Evolutionary conservation across 2,329 filamentous ascomycete genomes (phyloP).

Genomic region (Ceratocystis albifundus): DNA sequence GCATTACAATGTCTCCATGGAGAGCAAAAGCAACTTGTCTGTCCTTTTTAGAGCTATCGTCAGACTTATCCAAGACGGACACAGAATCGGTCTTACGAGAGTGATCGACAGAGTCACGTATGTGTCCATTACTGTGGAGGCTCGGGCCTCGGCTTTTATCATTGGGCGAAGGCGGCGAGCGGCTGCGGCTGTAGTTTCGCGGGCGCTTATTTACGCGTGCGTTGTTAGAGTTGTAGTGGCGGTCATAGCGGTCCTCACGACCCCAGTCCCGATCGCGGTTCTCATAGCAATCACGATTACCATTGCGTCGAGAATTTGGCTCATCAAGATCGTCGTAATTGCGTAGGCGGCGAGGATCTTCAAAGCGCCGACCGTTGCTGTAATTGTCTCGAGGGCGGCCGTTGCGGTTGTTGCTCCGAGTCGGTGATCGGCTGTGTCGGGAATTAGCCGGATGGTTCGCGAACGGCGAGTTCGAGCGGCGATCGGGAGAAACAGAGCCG

Average conservation of each 20-base stretch:
- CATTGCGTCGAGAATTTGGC: constrained; percentile 28
- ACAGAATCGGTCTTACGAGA: constrained; percentile 31
- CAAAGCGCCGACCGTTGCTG: constrained; percentile 1
- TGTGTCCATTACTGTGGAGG: constrained; percentile 27
- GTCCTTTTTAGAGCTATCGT: constrained; percentile 31
- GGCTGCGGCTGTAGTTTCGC: constrained; percentile 40
- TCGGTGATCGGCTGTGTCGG: constrained; percentile 7
- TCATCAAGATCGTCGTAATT: constrained; percentile 49
- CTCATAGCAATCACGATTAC: constrained; percentile 42
- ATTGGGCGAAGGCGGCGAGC: constrained; percentile 36
- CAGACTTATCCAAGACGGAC: constrained; percentile 35
- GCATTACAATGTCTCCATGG: constrained; percentile 18
- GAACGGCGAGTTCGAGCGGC: background rate
- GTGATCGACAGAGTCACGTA: constrained; percentile 32
- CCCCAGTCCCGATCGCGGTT: constrained; percentile 41
- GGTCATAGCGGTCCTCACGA: constrained; percentile 35
- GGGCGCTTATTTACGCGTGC: constrained; percentile 42
- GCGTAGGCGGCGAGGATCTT: constrained; percentile 49
- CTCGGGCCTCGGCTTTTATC: constrained; percentile 30
- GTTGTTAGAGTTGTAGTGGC: constrained; percentile 33
- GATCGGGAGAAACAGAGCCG: constrained; percentile 38
- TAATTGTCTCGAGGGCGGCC: constrained; percentile 41
- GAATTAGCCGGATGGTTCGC: constrained; percentile 24
- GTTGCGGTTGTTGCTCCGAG: constrained; percentile 45
- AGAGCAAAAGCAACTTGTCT: constrained; percentile 22